Conservation (phyloP, 306 rosid species). For the Albizia julibrissin region DNA sequence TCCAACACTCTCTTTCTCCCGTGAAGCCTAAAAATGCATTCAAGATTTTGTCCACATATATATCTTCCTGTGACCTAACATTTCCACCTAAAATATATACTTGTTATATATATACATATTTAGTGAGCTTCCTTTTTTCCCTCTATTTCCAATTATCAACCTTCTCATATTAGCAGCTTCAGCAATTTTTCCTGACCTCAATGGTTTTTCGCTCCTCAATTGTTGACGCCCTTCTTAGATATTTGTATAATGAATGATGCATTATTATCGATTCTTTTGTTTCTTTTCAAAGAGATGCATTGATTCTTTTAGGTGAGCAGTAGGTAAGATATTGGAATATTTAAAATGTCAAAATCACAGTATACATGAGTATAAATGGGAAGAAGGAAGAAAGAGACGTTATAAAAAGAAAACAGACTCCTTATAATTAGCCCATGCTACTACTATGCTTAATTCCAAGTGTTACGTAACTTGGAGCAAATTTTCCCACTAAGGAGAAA, state of each 20-base stretch:
- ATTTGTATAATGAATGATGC: not conserved
- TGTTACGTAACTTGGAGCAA: not conserved
- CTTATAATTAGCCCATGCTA: not conserved
- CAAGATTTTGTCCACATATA: not conserved
- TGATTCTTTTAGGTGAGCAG: not conserved
- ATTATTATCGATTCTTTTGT: not conserved
- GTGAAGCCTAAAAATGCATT: too few species aligned
- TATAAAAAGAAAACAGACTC: not conserved
- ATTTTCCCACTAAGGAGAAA: not conserved
- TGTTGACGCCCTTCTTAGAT: not conserved
- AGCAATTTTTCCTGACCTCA: not conserved
- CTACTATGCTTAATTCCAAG: not conserved
- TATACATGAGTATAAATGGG: not conserved
- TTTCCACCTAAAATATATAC: not conserved
- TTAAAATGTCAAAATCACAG: not conserved
- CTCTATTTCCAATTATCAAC: not conserved
- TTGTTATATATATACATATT: not conserved
- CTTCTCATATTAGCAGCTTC: not conserved
- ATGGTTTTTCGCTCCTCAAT: not conserved
- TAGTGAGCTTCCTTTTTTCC: too few species aligned
- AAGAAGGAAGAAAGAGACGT: not conserved
- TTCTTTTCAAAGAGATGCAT: not conserved
- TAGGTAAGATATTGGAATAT: constrained; percentile 1
- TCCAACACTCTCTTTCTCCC: not conserved
- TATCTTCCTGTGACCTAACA: not conserved